Percentiles rank a stretch among this genome's conserved stretches.
Conservation (phyloP, 1,284 basidiomycete genomes). For the Agroathelia rolfsii region DNA sequence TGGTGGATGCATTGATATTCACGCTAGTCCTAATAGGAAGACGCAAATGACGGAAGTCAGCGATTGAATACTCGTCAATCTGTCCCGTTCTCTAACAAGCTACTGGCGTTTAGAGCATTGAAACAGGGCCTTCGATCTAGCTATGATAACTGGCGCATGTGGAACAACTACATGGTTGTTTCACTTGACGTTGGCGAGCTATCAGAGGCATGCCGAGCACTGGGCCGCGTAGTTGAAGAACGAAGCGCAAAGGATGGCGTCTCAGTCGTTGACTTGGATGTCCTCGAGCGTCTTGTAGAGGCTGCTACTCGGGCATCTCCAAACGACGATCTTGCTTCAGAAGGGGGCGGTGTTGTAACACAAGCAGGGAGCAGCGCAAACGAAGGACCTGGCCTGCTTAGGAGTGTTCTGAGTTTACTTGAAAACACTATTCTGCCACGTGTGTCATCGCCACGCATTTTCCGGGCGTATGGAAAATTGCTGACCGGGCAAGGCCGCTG, state of each 20-base stretch:
- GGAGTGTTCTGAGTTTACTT: conserved; percentile 61
- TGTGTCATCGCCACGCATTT: conserved; percentile 68
- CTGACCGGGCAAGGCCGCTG: conserved; percentile 63
- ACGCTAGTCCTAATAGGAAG: conserved; percentile 5
- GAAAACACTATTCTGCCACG: conserved; percentile 72
- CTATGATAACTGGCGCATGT: conserved; percentile 96
- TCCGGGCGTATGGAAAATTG: conserved; percentile 74
- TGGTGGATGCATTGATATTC: not conserved
- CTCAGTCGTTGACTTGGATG: conserved; percentile 68
- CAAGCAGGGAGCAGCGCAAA: conserved; percentile 28
- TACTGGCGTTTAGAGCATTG: conserved; percentile 90
- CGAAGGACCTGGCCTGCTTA: conserved; percentile 56
- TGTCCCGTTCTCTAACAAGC: conserved; percentile 63
- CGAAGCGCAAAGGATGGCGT: conserved; percentile 56
- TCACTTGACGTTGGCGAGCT: conserved; percentile 90
- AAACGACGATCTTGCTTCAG: conserved; percentile 26
- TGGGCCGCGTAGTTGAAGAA: conserved; percentile 77
- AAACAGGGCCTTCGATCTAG: conserved; percentile 79
- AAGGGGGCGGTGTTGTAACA: conserved; percentile 14
- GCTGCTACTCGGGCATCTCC: conserved; percentile 60
- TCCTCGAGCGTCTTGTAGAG: conserved; percentile 79
- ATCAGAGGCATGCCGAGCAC: conserved; percentile 78
- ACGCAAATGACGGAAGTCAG: conserved; percentile 11
- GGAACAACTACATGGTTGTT: conserved; percentile 96
- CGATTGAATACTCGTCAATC: conserved; percentile 15